Percentiles rank a stretch among this genome's conserved stretches.
These are phyloP conservation scores for Wallemia ichthyophaga DNA, from an alignment of 1,284 basidiomycete species.

Conservation along the genomic window DNA sequence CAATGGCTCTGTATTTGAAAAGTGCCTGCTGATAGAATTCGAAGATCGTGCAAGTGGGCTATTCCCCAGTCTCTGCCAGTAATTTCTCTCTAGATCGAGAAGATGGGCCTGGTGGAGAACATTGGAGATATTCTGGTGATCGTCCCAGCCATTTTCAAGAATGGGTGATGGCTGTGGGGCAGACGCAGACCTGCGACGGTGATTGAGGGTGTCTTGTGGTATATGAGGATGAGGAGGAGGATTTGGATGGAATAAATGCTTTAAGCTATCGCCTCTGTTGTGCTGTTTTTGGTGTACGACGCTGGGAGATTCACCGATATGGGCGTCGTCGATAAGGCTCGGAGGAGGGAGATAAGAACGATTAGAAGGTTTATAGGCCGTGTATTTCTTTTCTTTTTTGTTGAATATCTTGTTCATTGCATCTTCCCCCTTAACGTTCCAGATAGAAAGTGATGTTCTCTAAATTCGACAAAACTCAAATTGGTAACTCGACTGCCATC, in stretches of 20 bases:
- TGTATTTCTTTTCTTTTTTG: background rate
- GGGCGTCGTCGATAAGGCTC: background rate
- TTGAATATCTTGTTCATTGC: background rate
- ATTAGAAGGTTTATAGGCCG: background rate
- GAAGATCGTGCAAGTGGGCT: background rate
- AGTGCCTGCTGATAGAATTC: background rate
- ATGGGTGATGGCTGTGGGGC: background rate
- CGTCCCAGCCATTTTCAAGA: background rate
- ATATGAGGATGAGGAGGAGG: background rate
- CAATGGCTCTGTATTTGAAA: background rate
- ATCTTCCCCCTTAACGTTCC: conserved; percentile 26
- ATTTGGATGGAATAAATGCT: background rate
- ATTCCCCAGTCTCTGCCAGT: background rate
- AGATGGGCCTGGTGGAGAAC: background rate
- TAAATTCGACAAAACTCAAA: conserved; percentile 36
- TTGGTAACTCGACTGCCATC: conserved; percentile 70
- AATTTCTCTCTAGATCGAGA: background rate
- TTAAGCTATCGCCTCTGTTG: background rate
- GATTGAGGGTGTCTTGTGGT: background rate
- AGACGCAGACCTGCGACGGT: background rate
- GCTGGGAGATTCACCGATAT: background rate
- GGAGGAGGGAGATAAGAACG: background rate
- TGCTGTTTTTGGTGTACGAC: background rate
- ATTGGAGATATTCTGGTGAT: background rate
- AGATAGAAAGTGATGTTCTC: conserved; percentile 14